Evolutionary conservation across 2,329 filamentous ascomycete species (phyloP).

Genomic region (Monilinia polystroma): DNA sequence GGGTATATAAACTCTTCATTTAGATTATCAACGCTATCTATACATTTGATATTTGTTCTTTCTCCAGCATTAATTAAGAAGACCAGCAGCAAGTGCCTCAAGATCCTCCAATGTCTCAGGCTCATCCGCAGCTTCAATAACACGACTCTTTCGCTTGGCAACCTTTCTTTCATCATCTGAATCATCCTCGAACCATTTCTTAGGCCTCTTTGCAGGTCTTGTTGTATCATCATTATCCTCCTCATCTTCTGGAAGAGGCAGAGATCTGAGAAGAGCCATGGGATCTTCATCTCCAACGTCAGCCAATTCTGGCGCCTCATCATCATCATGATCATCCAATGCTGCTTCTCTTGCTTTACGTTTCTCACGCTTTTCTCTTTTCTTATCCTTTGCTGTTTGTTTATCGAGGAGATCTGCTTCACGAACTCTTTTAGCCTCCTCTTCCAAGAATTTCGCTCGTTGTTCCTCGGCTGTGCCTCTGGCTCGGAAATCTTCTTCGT

Average conservation of each 20-base stretch:
- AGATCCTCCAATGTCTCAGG: conserved; percentile 78
- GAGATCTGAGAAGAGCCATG: conserved; percentile 56
- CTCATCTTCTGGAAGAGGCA: conserved; percentile 49
- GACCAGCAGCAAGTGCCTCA: conserved; percentile 71
- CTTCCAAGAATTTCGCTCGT: conserved; percentile 72
- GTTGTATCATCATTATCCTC: conserved; percentile 58
- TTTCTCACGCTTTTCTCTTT: conserved; percentile 66
- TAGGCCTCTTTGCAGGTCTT: conserved; percentile 61
- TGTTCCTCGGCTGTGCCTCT: conserved; percentile 75
- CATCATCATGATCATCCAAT: conserved; percentile 39
- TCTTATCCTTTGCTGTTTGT: conserved; percentile 73
- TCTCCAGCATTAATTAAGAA: conserved; percentile 52
- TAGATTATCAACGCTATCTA: conserved; percentile 2
- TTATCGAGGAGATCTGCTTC: conserved; percentile 83
- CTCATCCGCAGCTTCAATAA: conserved; percentile 63
- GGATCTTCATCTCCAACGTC: conserved; percentile 51
- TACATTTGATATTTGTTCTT: conserved; percentile 1
- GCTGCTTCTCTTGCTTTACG: conserved; percentile 64
- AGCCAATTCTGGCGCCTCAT: conserved; percentile 34
- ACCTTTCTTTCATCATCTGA: conserved; percentile 49
- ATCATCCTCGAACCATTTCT: conserved; percentile 78
- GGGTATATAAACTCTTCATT: conserved; percentile 20
- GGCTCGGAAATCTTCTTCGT: conserved; percentile 75
- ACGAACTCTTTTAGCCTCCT: conserved; percentile 68
- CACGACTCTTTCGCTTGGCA: conserved; percentile 51